phyloP scores from a whole-genome alignment of 2,329 filamentous ascomycete genomes.

The Diaporthe citri region DNA sequence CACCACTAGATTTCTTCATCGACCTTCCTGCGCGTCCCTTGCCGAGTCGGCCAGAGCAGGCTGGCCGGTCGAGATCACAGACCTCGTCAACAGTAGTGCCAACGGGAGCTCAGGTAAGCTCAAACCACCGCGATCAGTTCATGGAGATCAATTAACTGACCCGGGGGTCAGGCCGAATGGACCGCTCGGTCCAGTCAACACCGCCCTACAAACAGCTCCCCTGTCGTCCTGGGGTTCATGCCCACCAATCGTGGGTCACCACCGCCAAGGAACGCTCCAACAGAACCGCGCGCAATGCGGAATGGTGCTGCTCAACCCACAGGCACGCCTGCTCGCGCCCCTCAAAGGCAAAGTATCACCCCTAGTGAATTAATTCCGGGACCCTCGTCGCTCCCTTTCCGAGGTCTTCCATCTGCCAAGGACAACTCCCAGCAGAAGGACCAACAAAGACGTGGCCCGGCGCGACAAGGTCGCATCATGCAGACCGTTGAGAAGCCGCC shows the following conservation, averaged over 20 bases:
- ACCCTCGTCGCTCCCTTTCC: not conserved
- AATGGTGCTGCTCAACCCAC: not conserved
- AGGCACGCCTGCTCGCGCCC: not conserved
- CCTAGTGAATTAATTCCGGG: not conserved
- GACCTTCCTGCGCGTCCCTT: not conserved
- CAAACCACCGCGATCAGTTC: not conserved
- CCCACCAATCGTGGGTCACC: slow-evolving; percentile 20
- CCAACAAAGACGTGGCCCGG: slow-evolving; percentile 16
- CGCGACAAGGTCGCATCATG: slow-evolving; percentile 24
- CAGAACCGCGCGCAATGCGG: slow-evolving; percentile 31
- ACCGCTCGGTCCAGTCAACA: not conserved
- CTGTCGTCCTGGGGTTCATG: slow-evolving; percentile 5
- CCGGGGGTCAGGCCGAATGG: not conserved
- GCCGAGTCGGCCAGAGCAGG: not conserved
- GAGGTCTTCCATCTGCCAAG: not conserved
- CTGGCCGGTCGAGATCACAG: not conserved
- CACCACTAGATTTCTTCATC: slow-evolving; percentile 26
- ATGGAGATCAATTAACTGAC: not conserved
- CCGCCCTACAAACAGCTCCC: not conserved
- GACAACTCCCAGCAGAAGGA: not conserved
- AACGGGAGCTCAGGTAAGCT: not conserved
- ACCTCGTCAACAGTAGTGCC: not conserved
- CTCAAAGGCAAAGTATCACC: too few relatives aligned
- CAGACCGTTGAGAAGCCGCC: slow-evolving; percentile 2
- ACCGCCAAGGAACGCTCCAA: slow-evolving; percentile 14